phyloP scores from a whole-genome alignment of 805 yeast genomes.

The Kazachstania kunashirensis region DNA sequence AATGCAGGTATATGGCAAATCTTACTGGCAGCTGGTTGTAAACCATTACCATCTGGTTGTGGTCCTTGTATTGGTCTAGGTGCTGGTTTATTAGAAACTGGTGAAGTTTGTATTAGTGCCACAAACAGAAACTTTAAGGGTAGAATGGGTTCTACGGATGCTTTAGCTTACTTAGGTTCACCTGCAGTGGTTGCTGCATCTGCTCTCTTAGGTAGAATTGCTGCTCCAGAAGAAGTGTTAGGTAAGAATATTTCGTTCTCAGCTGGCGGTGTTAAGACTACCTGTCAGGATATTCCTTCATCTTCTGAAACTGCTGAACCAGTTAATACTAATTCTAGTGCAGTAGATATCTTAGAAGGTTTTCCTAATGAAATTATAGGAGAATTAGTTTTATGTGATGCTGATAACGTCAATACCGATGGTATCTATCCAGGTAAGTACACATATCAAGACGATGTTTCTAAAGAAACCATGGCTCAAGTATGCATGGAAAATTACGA shows the following conservation, averaged over 20 bases:
- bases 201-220: slow-evolving; percentile 90
- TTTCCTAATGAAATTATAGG: slow-evolving; percentile 87
- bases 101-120: slow-evolving; percentile 97
- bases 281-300: slow-evolving; percentile 2
- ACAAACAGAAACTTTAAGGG: slow-evolving; percentile 98
- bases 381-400: slow-evolving; percentile 88
- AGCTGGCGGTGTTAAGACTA: slow-evolving; percentile 38
- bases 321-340: slow-evolving; percentile 28
- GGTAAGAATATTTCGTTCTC: slow-evolving; percentile 44
- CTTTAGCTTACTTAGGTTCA: slow-evolving; percentile 89
- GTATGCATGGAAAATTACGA: slow-evolving; percentile 99
- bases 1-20: slow-evolving; percentile 86
- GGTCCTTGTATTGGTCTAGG: slow-evolving; percentile 99
- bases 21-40: slow-evolving; percentile 86
- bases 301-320: slow-evolving; percentile 14
- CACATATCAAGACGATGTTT: slow-evolving; percentile 95
- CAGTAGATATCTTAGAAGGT: slow-evolving; percentile 75
- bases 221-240: slow-evolving; percentile 76
- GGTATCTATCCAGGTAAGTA: slow-evolving; percentile 99
- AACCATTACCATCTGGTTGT: slow-evolving; percentile 94
- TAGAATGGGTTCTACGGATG: slow-evolving; percentile 97
- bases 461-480: slow-evolving; percentile 93
- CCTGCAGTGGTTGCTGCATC: slow-evolving; percentile 99
- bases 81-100: slow-evolving; percentile 83
- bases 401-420: slow-evolving; percentile 94